Conservation (phyloP, 306 rosid species). For the Prunus persica region DNA sequence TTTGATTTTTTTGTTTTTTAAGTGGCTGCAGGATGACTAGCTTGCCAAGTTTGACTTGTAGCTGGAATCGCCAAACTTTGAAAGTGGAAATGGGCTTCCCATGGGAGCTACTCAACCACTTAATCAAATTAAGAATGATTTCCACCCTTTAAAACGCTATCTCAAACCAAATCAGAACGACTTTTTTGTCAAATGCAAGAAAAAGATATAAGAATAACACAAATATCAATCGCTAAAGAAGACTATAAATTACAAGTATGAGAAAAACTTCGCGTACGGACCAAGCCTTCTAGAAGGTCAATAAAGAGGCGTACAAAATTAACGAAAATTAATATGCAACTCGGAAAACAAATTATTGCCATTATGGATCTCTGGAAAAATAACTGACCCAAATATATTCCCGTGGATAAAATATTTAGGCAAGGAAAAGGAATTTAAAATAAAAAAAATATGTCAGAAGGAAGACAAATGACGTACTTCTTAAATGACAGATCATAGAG, state of each 20-base stretch:
- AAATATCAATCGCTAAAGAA: not conserved
- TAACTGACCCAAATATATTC: not conserved
- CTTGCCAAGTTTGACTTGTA: constrained; percentile 45
- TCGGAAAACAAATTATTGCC: not conserved
- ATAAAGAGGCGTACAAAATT: not conserved
- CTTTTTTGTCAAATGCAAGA: too few relatives aligned
- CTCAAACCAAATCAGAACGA: not conserved
- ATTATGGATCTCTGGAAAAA: not conserved
- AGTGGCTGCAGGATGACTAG: not conserved
- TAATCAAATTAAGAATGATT: not conserved
- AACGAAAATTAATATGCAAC: not conserved
- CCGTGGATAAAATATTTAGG: not conserved
- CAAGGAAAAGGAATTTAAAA: not conserved
- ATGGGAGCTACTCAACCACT: constrained; percentile 4
- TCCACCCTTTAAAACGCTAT: not conserved
- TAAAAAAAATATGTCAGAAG: not conserved
- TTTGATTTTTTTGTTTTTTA: not conserved
- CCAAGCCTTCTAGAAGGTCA: constrained; percentile 43
- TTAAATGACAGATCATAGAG: too few relatives aligned
- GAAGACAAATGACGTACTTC: too few relatives aligned
- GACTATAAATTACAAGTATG: not conserved
- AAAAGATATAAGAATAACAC: not conserved
- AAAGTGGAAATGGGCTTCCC: constrained; percentile 26
- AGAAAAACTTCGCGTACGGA: not conserved
- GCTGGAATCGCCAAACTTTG: constrained; percentile 31